Percentiles rank a stretch among this genome's conserved stretches.
These are phyloP conservation scores for Psophocarpus tetragonolobus DNA, from an alignment of 306 rosid genomes.

Conservation along the genomic window DNA sequence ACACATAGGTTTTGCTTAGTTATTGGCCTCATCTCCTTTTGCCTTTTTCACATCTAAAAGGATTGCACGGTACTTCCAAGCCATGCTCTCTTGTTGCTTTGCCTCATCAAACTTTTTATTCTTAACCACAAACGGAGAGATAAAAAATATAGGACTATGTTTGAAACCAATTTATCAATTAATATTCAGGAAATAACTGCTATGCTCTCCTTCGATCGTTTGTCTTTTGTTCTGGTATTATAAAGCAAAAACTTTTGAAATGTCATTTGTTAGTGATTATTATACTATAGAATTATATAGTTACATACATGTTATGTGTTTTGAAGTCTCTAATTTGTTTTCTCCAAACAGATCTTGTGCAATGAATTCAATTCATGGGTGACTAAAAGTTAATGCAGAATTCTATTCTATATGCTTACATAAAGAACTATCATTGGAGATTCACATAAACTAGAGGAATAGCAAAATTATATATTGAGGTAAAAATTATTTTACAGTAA, in stretches of 20 bases:
- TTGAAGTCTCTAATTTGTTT: neutral
- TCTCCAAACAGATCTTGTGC: neutral
- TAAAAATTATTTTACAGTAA: too few species aligned
- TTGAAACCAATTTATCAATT: neutral
- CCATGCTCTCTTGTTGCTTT: constrained; percentile 15
- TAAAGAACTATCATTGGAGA: too few species aligned
- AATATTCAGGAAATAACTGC: neutral
- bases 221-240: neutral
- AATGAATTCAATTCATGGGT: neutral
- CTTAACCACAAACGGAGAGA: neutral
- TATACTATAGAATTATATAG: neutral
- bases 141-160: neutral
- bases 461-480: too few species aligned
- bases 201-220: neutral
- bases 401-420: neutral
- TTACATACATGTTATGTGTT: neutral
- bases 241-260: constrained; percentile 16
- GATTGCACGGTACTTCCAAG: constrained; percentile 16
- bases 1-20: neutral
- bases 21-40: constrained; percentile 14
- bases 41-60: constrained; percentile 30
- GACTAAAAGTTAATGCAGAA: neutral
- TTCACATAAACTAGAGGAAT: too few species aligned
- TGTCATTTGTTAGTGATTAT: neutral
- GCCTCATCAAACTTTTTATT: constrained; percentile 1